Conservation (phyloP, 2,329 filamentous ascomycete species). For the Aureobasidium uvarum region DNA sequence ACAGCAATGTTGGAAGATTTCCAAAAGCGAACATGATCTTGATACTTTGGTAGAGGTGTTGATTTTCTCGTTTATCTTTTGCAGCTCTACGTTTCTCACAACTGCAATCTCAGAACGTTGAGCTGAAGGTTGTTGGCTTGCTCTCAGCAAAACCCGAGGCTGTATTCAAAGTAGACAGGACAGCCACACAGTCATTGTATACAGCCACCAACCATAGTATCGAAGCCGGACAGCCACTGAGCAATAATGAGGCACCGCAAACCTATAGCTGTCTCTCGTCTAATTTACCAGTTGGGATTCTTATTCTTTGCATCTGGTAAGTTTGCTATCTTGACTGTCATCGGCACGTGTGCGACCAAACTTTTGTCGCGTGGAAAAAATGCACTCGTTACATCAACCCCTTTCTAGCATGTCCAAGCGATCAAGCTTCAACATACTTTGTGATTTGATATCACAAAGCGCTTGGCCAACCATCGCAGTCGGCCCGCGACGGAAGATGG, state of each 20-base stretch:
- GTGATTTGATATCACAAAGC: not conserved
- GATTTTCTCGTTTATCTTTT: not conserved
- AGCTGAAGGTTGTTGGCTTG: not conserved
- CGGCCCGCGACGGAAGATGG: not conserved
- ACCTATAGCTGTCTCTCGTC: not conserved
- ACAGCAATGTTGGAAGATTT: not conserved
- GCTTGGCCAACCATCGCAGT: not conserved
- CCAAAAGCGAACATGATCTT: conserved; percentile 15
- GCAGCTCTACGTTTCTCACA: not conserved
- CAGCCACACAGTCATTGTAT: conserved; percentile 13
- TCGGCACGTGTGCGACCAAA: not conserved
- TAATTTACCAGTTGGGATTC: not conserved
- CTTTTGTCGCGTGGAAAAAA: not conserved
- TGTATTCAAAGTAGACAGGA: not conserved
- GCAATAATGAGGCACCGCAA: not conserved
- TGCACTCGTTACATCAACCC: not conserved
- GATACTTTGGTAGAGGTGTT: not conserved
- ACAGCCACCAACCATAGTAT: conserved; percentile 4
- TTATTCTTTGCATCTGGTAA: not conserved
- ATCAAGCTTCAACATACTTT: not conserved
- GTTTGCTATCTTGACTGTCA: not conserved
- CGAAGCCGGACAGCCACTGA: too few relatives aligned
- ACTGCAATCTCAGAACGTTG: not conserved
- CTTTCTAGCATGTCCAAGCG: not conserved
- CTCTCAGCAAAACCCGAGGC: not conserved